phyloP scores from a whole-genome alignment of 1,139 yeast genomes.

The Blastobotrys persicus region DNA sequence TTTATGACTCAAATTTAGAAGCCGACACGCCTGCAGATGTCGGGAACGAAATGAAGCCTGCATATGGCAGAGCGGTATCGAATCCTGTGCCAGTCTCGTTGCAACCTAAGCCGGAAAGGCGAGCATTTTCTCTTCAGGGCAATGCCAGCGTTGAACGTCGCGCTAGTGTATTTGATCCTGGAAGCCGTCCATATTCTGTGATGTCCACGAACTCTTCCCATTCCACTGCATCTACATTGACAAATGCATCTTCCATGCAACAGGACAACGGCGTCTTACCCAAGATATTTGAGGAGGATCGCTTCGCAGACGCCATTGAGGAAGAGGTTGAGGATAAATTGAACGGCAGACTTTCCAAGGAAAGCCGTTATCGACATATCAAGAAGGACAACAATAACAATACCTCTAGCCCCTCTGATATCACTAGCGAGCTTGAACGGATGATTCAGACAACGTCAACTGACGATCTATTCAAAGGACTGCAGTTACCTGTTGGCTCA shows the following conservation, averaged over 20 bases:
- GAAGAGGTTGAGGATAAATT: slow-evolving; percentile 34
- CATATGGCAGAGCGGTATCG: slow-evolving; percentile 14
- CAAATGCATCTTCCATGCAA: slow-evolving; percentile 16
- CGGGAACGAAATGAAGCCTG: neutral
- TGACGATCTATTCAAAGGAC: slow-evolving; percentile 9
- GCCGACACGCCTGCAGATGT: neutral
- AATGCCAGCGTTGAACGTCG: slow-evolving; percentile 7
- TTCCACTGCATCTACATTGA: slow-evolving; percentile 18
- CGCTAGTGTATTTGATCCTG: slow-evolving; percentile 19
- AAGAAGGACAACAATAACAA: neutral
- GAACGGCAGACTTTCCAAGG: slow-evolving; percentile 6
- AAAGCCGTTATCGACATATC: slow-evolving; percentile 5
- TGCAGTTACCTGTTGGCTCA: neutral
- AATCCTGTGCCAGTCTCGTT: slow-evolving; percentile 17
- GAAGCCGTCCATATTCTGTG: slow-evolving; percentile 20
- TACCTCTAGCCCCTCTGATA: slow-evolving; percentile 38
- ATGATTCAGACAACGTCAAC: slow-evolving; percentile 28
- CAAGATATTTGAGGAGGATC: slow-evolving; percentile 41
- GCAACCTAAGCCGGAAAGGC: slow-evolving; percentile 15
- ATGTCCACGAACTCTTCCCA: slow-evolving; percentile 17
- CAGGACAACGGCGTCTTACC: slow-evolving; percentile 29
- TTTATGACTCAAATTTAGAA: neutral
- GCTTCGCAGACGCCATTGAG: slow-evolving; percentile 41
- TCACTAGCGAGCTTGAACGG: slow-evolving; percentile 44
- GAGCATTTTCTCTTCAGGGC: slow-evolving; percentile 21